Conservation (phyloP, 495 filamentous ascomycete species). For the Penicillium argentinense region DNA sequence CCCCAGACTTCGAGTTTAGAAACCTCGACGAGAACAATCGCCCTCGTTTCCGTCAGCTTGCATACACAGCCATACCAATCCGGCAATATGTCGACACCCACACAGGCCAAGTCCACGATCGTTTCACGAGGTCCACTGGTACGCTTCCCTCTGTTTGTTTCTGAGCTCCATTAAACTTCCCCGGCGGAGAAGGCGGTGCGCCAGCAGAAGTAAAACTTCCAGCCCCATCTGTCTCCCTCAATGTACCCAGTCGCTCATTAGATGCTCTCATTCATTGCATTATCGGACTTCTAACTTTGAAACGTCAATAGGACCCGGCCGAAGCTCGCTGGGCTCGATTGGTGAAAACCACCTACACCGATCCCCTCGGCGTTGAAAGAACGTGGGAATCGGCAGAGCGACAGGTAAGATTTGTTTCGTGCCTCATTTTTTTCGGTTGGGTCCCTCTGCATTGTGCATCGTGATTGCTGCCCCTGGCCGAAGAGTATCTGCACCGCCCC, state of each 20-base stretch:
- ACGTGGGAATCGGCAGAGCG: conserved; percentile 85
- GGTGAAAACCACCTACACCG: conserved; percentile 69
- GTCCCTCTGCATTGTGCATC: conserved; percentile 5
- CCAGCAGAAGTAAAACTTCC: neutral
- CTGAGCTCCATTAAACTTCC: neutral
- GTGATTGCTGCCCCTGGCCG: neutral
- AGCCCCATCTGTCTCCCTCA: too few relatives aligned
- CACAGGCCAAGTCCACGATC: conserved; percentile 41
- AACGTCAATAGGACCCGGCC: conserved; percentile 33
- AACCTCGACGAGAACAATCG: conserved; percentile 1
- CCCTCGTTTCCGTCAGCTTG: neutral
- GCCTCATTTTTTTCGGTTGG: conserved; percentile 1
- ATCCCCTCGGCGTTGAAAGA: conserved; percentile 65
- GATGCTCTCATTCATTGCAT: neutral
- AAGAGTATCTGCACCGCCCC: neutral
- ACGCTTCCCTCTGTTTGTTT: conserved; percentile 5
- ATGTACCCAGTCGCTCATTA: too few relatives aligned
- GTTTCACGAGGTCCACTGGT: conserved; percentile 52
- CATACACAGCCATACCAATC: neutral
- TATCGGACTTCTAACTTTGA: neutral
- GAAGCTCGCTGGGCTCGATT: conserved; percentile 78
- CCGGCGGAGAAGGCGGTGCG: neutral
- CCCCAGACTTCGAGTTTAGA: neutral
- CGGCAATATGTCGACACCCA: conserved; percentile 22
- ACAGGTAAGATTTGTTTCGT: conserved; percentile 38